Conservation (phyloP, 352 stramenopile genomes). For the Phytopythium helicoides region DNA sequence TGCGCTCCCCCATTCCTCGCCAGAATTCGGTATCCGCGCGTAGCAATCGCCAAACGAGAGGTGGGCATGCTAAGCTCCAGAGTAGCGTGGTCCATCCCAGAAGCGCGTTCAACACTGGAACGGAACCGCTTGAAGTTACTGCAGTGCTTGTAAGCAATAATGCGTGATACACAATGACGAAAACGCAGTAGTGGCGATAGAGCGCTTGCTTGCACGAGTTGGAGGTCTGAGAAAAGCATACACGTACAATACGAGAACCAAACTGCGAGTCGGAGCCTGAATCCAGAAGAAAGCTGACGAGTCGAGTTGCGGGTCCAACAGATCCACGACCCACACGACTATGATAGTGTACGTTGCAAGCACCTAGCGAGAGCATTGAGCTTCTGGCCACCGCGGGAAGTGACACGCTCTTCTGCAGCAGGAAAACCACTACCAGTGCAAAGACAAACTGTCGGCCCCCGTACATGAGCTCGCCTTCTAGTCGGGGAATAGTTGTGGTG, state of each 20-base stretch:
- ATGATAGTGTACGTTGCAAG: slow-evolving; percentile 46
- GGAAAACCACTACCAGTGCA: slow-evolving; percentile 40
- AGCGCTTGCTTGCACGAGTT: slow-evolving; percentile 21
- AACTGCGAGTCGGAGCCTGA: slow-evolving; percentile 9
- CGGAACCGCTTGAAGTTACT: too few species aligned
- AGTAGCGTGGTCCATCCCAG: too few species aligned
- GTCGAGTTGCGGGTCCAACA: slow-evolving; percentile 12
- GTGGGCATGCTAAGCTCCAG: slow-evolving; percentile 14
- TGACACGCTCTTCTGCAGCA: slow-evolving; percentile 68
- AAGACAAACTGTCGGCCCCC: slow-evolving; percentile 53
- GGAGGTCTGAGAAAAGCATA: slow-evolving; percentile 30
- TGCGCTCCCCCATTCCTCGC: too few species aligned
- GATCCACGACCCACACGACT: slow-evolving; percentile 23
- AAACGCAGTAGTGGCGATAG: slow-evolving; percentile 31
- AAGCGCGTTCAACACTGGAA: too few species aligned
- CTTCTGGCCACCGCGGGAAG: slow-evolving; percentile 43
- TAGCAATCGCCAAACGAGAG: slow-evolving; percentile 50
- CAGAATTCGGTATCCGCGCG: slow-evolving; percentile 43
- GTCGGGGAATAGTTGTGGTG: slow-evolving; percentile 17
- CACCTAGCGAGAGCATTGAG: slow-evolving; percentile 31
- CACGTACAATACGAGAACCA: slow-evolving; percentile 25
- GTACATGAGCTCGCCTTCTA: slow-evolving; percentile 41
- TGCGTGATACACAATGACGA: slow-evolving; percentile 30
- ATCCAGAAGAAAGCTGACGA: slow-evolving; percentile 22
- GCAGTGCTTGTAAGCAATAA: too few species aligned